phyloP scores from a whole-genome alignment of 2,329 filamentous ascomycete genomes.

The Fusarium humuli region DNA sequence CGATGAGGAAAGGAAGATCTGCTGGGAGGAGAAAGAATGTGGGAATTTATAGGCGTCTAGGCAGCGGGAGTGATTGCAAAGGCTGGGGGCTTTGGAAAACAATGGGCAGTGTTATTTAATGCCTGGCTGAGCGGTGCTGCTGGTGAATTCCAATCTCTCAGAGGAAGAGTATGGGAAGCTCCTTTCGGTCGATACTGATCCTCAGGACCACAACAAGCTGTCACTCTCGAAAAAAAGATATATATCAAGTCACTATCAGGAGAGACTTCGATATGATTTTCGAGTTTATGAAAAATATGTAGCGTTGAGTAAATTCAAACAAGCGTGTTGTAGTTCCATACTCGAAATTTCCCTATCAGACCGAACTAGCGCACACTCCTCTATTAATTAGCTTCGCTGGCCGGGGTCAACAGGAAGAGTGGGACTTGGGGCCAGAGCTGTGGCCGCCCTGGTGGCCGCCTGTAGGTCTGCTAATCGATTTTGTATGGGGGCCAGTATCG shows the following conservation, averaged over 20 bases:
- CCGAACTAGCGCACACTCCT: conserved; percentile 15
- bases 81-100: not conserved
- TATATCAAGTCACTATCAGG: not conserved
- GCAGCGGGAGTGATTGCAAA: conserved; percentile 5
- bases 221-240: not conserved
- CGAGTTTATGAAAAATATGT: not conserved
- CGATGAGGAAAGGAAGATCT: conserved; percentile 2
- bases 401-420: conserved; percentile 1
- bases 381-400: conserved; percentile 4
- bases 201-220: not conserved
- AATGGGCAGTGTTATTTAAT: not conserved
- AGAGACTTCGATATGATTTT: not conserved
- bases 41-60: conserved; percentile 17
- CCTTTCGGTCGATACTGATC: not conserved
- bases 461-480: not conserved
- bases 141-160: conserved; percentile 2
- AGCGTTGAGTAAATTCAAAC: conserved; percentile 21
- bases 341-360: conserved; percentile 1
- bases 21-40: not conserved
- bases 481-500: conserved; percentile 2
- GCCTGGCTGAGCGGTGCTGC: not conserved
- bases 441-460: not conserved
- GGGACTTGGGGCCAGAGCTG: not conserved
- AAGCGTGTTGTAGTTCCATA: conserved; percentile 13
- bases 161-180: conserved; percentile 4